Evolutionary conservation across 2,329 filamentous ascomycete species (phyloP).

Genomic region (Sclerotiophoma versabilis): DNA sequence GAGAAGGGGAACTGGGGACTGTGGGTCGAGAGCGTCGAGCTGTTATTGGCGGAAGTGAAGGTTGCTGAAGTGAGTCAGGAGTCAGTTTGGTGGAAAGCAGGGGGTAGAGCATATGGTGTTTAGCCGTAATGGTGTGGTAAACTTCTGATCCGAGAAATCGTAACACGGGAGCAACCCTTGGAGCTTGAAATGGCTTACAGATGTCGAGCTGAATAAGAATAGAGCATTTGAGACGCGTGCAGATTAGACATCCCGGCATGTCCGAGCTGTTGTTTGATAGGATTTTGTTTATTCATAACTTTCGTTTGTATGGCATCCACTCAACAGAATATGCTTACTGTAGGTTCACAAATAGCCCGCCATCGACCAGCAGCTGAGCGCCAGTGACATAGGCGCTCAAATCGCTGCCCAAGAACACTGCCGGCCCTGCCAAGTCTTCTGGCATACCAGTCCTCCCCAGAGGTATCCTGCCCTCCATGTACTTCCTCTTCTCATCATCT

Average conservation of each 20-base stretch:
- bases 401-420: slow-evolving; percentile 80
- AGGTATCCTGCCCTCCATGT: slow-evolving; percentile 84
- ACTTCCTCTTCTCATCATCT: slow-evolving; percentile 73
- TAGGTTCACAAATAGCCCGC: slow-evolving; percentile 87
- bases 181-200: too few relatives aligned
- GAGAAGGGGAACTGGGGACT: slow-evolving; percentile 70
- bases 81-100: slow-evolving; percentile 76
- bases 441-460: slow-evolving; percentile 60
- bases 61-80: slow-evolving; percentile 68
- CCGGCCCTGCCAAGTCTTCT: slow-evolving; percentile 80
- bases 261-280: too few relatives aligned
- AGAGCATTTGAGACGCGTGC: too few relatives aligned
- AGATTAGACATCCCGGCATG: too few relatives aligned
- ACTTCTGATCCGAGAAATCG: too few relatives aligned
- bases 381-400: slow-evolving; percentile 71
- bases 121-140: not conserved
- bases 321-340: slow-evolving; percentile 19
- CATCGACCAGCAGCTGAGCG: slow-evolving; percentile 84
- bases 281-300: not conserved
- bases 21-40: slow-evolving; percentile 76
- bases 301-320: not conserved
- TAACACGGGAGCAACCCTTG: not conserved
- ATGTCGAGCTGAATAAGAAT: too few relatives aligned
- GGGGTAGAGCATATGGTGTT: slow-evolving; percentile 70
- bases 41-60: slow-evolving; percentile 60